Percentiles rank a stretch among this genome's conserved stretches.
Conservation (phyloP, 1,284 basidiomycete genomes). For the Trametes sp. region DNA sequence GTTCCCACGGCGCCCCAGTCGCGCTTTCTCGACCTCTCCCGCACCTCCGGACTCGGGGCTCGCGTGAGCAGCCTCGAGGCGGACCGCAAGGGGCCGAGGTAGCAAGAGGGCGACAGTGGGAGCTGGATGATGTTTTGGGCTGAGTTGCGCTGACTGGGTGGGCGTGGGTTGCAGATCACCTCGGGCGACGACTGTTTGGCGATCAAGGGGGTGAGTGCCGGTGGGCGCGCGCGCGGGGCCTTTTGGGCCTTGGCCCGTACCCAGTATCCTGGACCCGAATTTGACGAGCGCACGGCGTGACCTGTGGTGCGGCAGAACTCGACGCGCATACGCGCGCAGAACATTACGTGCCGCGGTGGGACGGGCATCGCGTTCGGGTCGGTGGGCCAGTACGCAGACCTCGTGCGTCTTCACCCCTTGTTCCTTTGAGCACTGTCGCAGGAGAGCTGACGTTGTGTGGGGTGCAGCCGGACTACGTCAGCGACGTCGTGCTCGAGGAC, state of each 20-base stretch:
- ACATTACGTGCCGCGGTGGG: constrained; percentile 66
- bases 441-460: neutral
- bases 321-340: constrained; percentile 57
- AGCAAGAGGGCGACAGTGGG: neutral
- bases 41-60: neutral
- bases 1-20: constrained; percentile 3
- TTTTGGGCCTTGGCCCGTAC: too few species aligned
- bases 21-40: neutral
- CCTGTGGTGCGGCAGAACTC: too few species aligned
- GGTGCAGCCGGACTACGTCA: constrained; percentile 61
- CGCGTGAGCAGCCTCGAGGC: neutral
- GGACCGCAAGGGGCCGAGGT: too few species aligned
- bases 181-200: constrained; percentile 74
- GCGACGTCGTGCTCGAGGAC: constrained; percentile 61
- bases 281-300: neutral
- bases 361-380: constrained; percentile 73
- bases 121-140: neutral
- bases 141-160: neutral
- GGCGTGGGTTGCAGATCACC: constrained; percentile 46
- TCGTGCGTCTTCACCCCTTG: constrained; percentile 44
- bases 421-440: too few species aligned
- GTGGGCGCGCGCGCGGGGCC: neutral
- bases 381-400: constrained; percentile 64
- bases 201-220: constrained; percentile 61
- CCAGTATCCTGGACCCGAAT: neutral